phyloP scores from a whole-genome alignment of 139 green algal genomes.

The Coccomyxa sp. region DNA sequence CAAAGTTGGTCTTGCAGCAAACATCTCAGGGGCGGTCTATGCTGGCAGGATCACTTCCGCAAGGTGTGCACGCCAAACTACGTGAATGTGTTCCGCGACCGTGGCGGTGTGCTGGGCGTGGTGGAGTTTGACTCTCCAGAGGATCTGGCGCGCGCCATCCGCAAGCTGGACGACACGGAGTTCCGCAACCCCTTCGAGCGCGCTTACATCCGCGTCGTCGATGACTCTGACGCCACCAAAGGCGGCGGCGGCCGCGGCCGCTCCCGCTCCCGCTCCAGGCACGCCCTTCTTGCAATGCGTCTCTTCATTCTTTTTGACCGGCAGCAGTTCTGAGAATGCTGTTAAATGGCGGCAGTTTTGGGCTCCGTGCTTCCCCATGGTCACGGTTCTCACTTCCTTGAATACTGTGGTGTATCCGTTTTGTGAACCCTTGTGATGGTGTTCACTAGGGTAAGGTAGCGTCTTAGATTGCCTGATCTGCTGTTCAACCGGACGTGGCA shows the following conservation, averaged over 20 bases:
- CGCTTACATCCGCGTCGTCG: conserved; percentile 22
- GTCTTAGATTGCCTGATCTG: too few relatives aligned
- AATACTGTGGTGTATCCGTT: not conserved
- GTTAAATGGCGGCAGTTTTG: not conserved
- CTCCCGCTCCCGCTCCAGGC: conserved; percentile 3
- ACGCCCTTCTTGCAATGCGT: not conserved
- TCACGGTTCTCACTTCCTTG: not conserved
- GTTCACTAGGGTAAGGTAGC: too few relatives aligned
- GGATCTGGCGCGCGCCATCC: conserved; percentile 45
- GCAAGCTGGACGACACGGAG: conserved; percentile 66
- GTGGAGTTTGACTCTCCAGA: conserved; percentile 64
- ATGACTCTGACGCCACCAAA: conserved; percentile 13
- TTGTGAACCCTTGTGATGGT: not conserved
- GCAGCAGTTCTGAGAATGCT: not conserved
- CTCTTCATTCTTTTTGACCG: not conserved
- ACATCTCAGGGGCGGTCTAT: not conserved
- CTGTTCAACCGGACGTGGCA: too few relatives aligned
- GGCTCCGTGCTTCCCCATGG: not conserved
- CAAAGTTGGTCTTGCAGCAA: not conserved
- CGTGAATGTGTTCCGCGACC: conserved; percentile 63
- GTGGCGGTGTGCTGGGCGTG: conserved; percentile 43
- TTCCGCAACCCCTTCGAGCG: conserved; percentile 86
- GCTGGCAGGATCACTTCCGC: conserved; percentile 64
- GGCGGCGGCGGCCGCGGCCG: conserved; percentile 10
- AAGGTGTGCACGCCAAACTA: conserved; percentile 58